These are phyloP conservation scores for Penicillium canariense DNA, from an alignment of 495 filamentous ascomycete genomes.

Conservation along the genomic window DNA sequence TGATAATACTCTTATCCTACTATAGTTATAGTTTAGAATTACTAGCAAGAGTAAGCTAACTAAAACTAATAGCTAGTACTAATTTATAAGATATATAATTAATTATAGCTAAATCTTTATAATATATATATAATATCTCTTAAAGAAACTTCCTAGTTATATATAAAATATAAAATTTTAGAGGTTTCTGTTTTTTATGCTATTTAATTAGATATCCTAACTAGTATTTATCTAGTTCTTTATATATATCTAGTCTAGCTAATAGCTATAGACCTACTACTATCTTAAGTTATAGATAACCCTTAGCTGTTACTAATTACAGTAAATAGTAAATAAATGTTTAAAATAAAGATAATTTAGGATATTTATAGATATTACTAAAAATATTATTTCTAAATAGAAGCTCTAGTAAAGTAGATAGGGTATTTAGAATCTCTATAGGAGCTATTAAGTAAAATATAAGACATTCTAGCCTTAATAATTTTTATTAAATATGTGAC, in stretches of 20 bases:
- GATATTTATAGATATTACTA: too few relatives aligned
- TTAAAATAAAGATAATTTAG: neutral
- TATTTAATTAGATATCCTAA: neutral
- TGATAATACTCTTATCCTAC: too few relatives aligned
- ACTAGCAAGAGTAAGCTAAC: neutral
- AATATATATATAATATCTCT: neutral
- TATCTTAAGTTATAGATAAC: neutral
- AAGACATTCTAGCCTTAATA: too few relatives aligned
- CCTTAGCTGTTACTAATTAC: neutral
- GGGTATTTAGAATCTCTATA: too few relatives aligned
- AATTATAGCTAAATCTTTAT: constrained; percentile 1
- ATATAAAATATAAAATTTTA: neutral
- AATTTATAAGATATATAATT: constrained; percentile 1
- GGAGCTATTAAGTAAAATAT: too few relatives aligned
- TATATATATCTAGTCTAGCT: neutral
- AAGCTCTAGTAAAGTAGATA: too few relatives aligned
- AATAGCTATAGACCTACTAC: neutral
- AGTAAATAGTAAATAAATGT: neutral
- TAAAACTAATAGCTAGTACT: neutral
- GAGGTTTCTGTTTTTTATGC: neutral
- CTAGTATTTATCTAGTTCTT: neutral
- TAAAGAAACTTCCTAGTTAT: neutral
- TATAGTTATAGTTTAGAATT: neutral
- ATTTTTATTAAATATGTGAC: too few relatives aligned
- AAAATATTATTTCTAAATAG: too few relatives aligned